Base-by-base conservation (phyloP, 2,329 filamentous ascomycete species). In the Fusarium sp. region DNA sequence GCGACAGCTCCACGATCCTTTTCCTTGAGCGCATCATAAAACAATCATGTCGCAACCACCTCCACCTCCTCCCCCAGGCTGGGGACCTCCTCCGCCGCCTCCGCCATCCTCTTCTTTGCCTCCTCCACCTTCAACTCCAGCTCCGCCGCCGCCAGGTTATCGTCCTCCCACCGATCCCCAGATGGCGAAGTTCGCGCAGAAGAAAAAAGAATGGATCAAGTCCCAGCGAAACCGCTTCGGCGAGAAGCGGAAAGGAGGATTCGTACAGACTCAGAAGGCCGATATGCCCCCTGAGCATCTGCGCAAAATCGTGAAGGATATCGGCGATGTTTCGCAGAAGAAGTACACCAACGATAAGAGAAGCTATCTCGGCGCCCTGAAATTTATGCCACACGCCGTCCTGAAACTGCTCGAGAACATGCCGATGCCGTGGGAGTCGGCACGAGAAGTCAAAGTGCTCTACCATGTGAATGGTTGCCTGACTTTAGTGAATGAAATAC, bases 371-470 rank as follows among this genome's bases (percentile, higher is more conserved):
- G 97, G 97, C 68, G 96, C 97, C 33, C 83, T 99, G 68, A 99
- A 99, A 83, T 99, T 98, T 83, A 99, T 99, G 96, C 96, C 96
- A 2, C 96, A 99, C 78, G 96, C 96, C 8, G 96, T 99, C 13
- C 83, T 99, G 83, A 99, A 99, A 84, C 86, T 99, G 24, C 81
- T 99, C 58, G 96, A 99, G 84, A 99, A 99, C 76, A 99, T 99
- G 96, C 96, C 96, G 6, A 99, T 99, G 96, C 96, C 96, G 0
- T 99, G 96, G 96, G 96, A 99, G 83, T 96, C 94, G 59, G 90
- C 93, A 26, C 89, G 94, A 68, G 96, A 99, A 77, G 97, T 99
- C 66, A 98, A 98, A 82, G 96, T 99, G 28, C 85, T 99, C 15
- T 99, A 99, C 80, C 96, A 99, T 77, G 94, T 98, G 75, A 99